Conservation (phyloP, 2,329 filamentous ascomycete genomes). For the Calonectria henricotiae region DNA sequence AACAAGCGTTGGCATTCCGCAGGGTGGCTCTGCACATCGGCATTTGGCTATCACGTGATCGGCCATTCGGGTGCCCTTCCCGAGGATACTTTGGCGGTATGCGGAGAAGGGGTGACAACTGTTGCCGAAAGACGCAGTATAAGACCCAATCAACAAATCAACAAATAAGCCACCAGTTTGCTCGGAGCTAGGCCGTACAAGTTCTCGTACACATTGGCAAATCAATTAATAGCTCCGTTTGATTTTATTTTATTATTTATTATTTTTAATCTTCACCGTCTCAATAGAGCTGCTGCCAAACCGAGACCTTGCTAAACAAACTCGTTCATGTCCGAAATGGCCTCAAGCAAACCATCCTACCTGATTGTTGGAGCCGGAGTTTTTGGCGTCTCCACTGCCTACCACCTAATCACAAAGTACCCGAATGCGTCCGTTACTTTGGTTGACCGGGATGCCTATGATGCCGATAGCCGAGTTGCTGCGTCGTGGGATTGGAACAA, state of each 20-base stretch:
- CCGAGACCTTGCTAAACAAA: neutral
- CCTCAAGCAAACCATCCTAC: constrained; percentile 57
- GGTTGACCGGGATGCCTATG: constrained; percentile 71
- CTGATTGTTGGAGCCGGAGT: constrained; percentile 78
- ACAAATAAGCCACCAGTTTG: constrained; percentile 3
- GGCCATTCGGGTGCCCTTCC: neutral
- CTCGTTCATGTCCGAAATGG: constrained; percentile 40
- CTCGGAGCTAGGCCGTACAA: constrained; percentile 15
- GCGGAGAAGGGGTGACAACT: constrained; percentile 8
- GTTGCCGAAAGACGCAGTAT: constrained; percentile 15
- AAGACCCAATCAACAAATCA: constrained; percentile 25
- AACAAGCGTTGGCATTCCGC: neutral
- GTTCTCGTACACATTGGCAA: constrained; percentile 2
- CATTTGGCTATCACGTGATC: constrained; percentile 11
- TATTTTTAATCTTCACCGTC: neutral
- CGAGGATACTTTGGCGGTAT: constrained; percentile 1
- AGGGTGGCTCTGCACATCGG: neutral
- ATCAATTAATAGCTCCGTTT: neutral
- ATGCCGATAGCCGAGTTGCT: constrained; percentile 67
- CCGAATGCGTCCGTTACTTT: constrained; percentile 69
- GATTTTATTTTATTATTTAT: neutral
- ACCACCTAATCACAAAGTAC: constrained; percentile 71
- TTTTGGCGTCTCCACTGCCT: constrained; percentile 78
- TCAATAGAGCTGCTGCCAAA: neutral
- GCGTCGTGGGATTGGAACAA: constrained; percentile 85